Conservation (phyloP, 139 green algal genomes). For the Raphidocelis subcapitata region DNA sequence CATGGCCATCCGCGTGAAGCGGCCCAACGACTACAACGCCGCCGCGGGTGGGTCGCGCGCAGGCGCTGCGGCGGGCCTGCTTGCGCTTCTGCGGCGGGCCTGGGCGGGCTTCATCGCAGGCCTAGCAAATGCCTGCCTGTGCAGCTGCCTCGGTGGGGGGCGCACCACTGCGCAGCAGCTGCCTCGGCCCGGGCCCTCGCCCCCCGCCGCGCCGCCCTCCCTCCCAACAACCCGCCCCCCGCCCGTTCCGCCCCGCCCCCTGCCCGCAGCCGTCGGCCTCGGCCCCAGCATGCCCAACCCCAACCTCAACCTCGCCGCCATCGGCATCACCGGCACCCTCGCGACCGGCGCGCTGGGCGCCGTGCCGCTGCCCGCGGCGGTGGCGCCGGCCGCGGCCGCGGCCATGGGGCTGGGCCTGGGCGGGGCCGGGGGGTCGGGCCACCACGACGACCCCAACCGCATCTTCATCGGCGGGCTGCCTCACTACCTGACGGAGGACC, state of each 20-base stretch:
- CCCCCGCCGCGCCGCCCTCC: too few relatives aligned
- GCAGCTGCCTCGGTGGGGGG: too few relatives aligned
- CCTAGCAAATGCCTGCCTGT: too few relatives aligned
- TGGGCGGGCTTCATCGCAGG: too few relatives aligned
- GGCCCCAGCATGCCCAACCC: conserved; percentile 67
- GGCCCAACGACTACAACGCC: conserved; percentile 98
- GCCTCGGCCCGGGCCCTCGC: too few relatives aligned
- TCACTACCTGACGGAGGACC: conserved; percentile 94
- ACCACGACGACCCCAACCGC: conserved; percentile 48
- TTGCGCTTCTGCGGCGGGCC: too few relatives aligned
- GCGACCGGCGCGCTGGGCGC: too few relatives aligned
- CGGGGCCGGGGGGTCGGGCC: not conserved
- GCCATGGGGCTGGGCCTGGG: not conserved
- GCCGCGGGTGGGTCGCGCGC: conserved; percentile 52
- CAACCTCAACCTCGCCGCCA: conserved; percentile 92
- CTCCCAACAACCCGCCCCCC: too few relatives aligned
- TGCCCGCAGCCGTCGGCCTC: conserved; percentile 22
- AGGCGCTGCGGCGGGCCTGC: not conserved
- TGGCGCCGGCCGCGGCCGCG: conserved; percentile 13
- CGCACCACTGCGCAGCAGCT: too few relatives aligned
- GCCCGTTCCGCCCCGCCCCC: conserved; percentile 35
- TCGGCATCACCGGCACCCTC: conserved; percentile 73
- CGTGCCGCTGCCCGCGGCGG: conserved; percentile 18
- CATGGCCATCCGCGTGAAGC: conserved; percentile 83
- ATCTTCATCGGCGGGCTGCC: conserved; percentile 97